These are phyloP conservation scores for Monilinia aucupariae DNA, from an alignment of 2,329 filamentous ascomycete genomes.

Conservation along the genomic window DNA sequence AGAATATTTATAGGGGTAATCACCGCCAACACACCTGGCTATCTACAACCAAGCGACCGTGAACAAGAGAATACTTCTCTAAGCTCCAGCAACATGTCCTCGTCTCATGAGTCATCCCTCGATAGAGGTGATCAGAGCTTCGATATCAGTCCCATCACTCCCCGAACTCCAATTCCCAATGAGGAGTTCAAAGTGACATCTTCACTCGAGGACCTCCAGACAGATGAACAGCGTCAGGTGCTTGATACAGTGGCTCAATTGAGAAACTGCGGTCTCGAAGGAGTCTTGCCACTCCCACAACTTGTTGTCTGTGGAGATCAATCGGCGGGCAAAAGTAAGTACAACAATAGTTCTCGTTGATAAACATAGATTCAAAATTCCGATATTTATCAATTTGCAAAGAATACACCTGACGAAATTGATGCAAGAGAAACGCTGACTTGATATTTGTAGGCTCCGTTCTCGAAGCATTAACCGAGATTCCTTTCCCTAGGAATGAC, in stretches of 20 bases:
- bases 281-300: constrained; percentile 49
- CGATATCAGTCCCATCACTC: background rate
- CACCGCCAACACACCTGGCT: background rate
- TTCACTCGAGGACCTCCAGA: constrained; percentile 31
- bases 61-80: background rate
- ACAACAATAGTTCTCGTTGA: background rate
- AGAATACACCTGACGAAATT: background rate
- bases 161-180: background rate
- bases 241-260: constrained; percentile 54
- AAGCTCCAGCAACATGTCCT: background rate
- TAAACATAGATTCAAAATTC: too few relatives aligned
- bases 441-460: constrained; percentile 41
- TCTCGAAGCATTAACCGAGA: constrained; percentile 57
- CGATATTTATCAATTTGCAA: background rate
- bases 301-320: constrained; percentile 62
- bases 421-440: background rate
- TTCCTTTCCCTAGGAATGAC: constrained; percentile 54
- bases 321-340: constrained; percentile 52
- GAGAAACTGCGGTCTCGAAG: constrained; percentile 48
- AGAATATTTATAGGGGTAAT: too few relatives aligned
- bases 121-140: background rate
- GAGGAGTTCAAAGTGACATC: constrained; percentile 15
- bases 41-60: background rate
- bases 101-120: background rate
- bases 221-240: constrained; percentile 50